Evolutionary conservation across 2,329 filamentous ascomycete genomes (phyloP), one percentile per base, ranked within the genome.

Genomic region (Huntiella savannae): DNA sequence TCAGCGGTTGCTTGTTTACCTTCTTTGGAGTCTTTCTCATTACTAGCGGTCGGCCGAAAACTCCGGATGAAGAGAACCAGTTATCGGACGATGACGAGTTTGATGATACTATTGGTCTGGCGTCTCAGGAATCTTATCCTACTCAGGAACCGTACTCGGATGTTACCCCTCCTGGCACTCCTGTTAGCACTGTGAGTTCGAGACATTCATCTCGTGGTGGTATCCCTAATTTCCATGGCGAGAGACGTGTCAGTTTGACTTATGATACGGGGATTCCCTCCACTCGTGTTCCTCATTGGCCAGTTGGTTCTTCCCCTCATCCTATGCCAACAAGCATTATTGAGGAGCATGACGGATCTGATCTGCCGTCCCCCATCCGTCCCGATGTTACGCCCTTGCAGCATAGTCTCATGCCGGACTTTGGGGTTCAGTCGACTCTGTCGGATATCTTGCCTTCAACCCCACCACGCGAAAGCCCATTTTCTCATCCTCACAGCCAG

Each of bases 21-120:
- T 98, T 98, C 60, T 77, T 88, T 50, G 91, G 91, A 7, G 91
- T 98, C n/a, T 96, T 91, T 62, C 73, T 95, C 53, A 95, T 98
- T 57, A 96, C 91, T 1, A 93, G 82, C 55, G 86, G 85, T 46
- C 72, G 87, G 53, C 66, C 72, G 43, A 64, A 61, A 11, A 63
- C 68, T 8, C 71, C 71, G 13, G 66, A 72, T n/a, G 70, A 75
- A 3, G 73, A 78, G 5, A 13, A 57, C 13, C 69, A 73, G n/a
- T 52, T 57, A 5, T 54, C 73, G 12, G 70, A 77, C 37, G 63
- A 62, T 22, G 73, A 76, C 39, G 73, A 73, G 33, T 65, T 75
- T 12, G 75, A 79, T 52, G 77, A 79, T 53, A 75, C 71, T 10
- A 77, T 79, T 43, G 70, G 72, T 34, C 67, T 79, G 15, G 58